Evolutionary conservation across 306 rosid species (phyloP).

Genomic region (Hylodesmum podocarpum): DNA sequence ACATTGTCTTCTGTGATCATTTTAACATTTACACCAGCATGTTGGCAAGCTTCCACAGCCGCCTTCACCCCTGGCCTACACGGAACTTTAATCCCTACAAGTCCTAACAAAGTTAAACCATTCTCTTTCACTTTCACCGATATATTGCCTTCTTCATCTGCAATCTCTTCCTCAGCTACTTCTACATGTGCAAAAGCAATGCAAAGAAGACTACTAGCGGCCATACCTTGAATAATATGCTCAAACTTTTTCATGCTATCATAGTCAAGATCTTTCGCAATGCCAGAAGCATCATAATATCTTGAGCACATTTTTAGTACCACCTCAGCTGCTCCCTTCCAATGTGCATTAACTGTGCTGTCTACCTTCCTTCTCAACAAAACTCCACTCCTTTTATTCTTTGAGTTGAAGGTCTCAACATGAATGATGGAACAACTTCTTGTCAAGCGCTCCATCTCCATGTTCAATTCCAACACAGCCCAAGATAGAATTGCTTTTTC

Average conservation of each 20-base stretch:
- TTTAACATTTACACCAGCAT: slow-evolving; percentile 38
- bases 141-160: not conserved
- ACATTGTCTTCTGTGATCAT: slow-evolving; percentile 42
- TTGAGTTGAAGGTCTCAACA: slow-evolving; percentile 41
- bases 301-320: slow-evolving; percentile 37
- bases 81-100: slow-evolving; percentile 41
- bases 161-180: slow-evolving; percentile 7
- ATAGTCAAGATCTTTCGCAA: slow-evolving; percentile 22
- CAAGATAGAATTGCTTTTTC: slow-evolving; percentile 37
- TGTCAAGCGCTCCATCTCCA: slow-evolving; percentile 31
- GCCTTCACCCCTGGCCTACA: slow-evolving; percentile 30
- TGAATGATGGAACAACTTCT: slow-evolving; percentile 21
- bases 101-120: slow-evolving; percentile 31
- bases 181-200: slow-evolving; percentile 31
- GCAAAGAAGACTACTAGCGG: slow-evolving; percentile 37
- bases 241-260: slow-evolving; percentile 6
- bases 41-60: slow-evolving; percentile 33
- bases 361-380: slow-evolving; percentile 25
- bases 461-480: slow-evolving; percentile 29
- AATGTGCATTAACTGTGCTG: slow-evolving; percentile 22
- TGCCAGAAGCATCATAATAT: slow-evolving; percentile 30
- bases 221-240: slow-evolving; percentile 34
- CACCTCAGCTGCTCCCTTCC: slow-evolving; percentile 47
- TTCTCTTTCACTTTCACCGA: slow-evolving; percentile 22
- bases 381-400: slow-evolving; percentile 36